A percentile compares a stretch with the other conserved stretches of the same genome.
phyloP scores from a whole-genome alignment of 116 monocot genomes.

The Cymodocea nodosa region DNA sequence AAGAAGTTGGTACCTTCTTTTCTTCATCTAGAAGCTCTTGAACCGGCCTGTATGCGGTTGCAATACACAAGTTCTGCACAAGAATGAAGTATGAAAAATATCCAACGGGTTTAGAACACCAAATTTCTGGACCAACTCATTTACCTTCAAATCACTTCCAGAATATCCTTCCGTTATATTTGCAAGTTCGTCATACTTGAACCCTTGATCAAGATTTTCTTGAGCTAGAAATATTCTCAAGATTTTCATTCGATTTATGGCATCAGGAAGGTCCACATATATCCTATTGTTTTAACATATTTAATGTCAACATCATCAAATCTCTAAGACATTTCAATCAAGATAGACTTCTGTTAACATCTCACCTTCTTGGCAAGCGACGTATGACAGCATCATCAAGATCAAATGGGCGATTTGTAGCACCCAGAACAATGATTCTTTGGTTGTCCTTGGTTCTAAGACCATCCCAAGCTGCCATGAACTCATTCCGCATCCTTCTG shows the following conservation, averaged over 20 bases:
- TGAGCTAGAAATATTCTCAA: constrained; percentile 68
- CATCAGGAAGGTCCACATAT: constrained; percentile 90
- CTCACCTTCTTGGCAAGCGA: constrained; percentile 91
- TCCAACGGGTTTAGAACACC: neutral
- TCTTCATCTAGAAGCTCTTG: constrained; percentile 93
- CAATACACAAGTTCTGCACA: constrained; percentile 78
- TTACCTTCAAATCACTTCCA: constrained; percentile 96
- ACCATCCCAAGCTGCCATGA: constrained; percentile 99
- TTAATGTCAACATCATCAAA: neutral
- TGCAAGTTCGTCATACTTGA: constrained; percentile 68
- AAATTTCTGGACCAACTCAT: neutral
- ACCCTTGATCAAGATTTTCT: constrained; percentile 59
- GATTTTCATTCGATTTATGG: constrained; percentile 76
- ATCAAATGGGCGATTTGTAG: constrained; percentile 99
- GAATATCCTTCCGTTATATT: constrained; percentile 96
- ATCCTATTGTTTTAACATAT: constrained; percentile 31
- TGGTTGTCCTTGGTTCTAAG: constrained; percentile 87
- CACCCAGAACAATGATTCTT: constrained; percentile 83
- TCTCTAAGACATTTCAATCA: neutral
- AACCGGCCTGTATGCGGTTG: constrained; percentile 90
- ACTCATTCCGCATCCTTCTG: constrained; percentile 92
- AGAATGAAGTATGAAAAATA: constrained; percentile 10
- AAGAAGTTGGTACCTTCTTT: constrained; percentile 34
- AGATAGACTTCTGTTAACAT: neutral
- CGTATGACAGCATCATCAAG: constrained; percentile 99